phyloP scores from a whole-genome alignment of 2,329 filamentous ascomycete genomes.

The Fusarium hainanense region DNA sequence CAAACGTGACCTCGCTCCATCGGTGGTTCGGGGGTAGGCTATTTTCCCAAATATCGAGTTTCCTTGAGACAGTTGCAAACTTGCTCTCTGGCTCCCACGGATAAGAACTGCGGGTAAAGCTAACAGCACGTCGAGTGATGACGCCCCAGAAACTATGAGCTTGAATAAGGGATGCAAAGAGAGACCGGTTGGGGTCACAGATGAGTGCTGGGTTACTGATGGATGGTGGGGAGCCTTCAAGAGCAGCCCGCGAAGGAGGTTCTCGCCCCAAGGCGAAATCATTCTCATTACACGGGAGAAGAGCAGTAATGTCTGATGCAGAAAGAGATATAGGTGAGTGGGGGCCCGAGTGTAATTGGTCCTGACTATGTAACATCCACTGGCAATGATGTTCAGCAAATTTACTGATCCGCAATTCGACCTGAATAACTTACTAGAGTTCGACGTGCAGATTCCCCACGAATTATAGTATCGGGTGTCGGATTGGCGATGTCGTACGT shows the following conservation, averaged over 20 bases:
- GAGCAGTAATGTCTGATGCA: constrained; percentile 64
- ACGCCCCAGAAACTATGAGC: constrained; percentile 66
- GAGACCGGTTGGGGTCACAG: constrained; percentile 58
- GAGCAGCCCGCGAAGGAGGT: constrained; percentile 63
- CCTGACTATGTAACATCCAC: constrained; percentile 71
- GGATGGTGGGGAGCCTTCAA: constrained; percentile 64
- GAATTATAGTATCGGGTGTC: constrained; percentile 58
- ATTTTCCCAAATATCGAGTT: constrained; percentile 61
- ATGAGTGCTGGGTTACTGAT: constrained; percentile 58
- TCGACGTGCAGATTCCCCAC: constrained; percentile 66
- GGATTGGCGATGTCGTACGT: constrained; percentile 60
- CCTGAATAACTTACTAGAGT: constrained; percentile 58
- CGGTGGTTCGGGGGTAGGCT: constrained; percentile 59
- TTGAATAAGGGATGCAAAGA: constrained; percentile 67
- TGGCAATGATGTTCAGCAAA: constrained; percentile 39
- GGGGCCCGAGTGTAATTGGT: constrained; percentile 66
- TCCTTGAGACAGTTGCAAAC: constrained; percentile 57
- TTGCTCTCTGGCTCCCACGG: constrained; percentile 63
- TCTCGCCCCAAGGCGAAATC: constrained; percentile 62
- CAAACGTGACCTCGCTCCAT: constrained; percentile 58
- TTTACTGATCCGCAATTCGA: background rate
- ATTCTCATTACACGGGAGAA: constrained; percentile 64
- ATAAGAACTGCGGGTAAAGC: constrained; percentile 55
- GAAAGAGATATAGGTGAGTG: constrained; percentile 62
- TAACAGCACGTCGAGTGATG: constrained; percentile 61